phyloP scores from a whole-genome alignment of 2,329 filamentous ascomycete species.

The Westerdykella sp. region DNA sequence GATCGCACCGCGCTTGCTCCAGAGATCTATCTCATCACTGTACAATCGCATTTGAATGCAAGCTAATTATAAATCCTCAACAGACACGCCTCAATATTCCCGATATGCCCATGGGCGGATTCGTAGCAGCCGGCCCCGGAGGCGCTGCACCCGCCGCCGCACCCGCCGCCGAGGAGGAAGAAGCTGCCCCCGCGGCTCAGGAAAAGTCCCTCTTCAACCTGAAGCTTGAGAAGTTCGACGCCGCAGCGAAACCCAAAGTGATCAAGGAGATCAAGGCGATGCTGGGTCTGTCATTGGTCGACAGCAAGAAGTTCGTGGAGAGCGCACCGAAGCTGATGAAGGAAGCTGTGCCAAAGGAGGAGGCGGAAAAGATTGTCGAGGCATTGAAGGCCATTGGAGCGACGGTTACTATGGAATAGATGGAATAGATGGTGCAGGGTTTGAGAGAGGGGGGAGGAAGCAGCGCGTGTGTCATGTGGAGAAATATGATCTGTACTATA shows the following conservation, averaged over 20 bases:
- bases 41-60: background rate
- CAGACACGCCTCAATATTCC: constrained; percentile 95
- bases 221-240: constrained; percentile 86
- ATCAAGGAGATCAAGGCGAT: constrained; percentile 99
- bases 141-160: constrained; percentile 56
- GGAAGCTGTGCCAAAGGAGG: constrained; percentile 97
- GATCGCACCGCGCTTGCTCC: background rate
- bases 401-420: constrained; percentile 84
- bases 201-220: constrained; percentile 97
- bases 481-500: constrained; percentile 27
- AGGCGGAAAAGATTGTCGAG: constrained; percentile 97
- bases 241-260: constrained; percentile 88
- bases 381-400: constrained; percentile 89
- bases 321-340: constrained; percentile 97
- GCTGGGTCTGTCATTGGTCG: constrained; percentile 90
- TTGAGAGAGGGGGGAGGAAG: background rate
- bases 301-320: constrained; percentile 99
- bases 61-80: constrained; percentile 5
- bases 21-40: background rate
- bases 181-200: constrained; percentile 79
- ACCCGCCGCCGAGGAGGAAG: constrained; percentile 63
- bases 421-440: background rate
- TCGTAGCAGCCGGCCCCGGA: constrained; percentile 63
- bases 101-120: constrained; percentile 90
- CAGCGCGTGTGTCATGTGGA: constrained; percentile 1